These are phyloP conservation scores for Aquilaria sinensis DNA, from an alignment of 345 rosid species.

Conservation along the genomic window DNA sequence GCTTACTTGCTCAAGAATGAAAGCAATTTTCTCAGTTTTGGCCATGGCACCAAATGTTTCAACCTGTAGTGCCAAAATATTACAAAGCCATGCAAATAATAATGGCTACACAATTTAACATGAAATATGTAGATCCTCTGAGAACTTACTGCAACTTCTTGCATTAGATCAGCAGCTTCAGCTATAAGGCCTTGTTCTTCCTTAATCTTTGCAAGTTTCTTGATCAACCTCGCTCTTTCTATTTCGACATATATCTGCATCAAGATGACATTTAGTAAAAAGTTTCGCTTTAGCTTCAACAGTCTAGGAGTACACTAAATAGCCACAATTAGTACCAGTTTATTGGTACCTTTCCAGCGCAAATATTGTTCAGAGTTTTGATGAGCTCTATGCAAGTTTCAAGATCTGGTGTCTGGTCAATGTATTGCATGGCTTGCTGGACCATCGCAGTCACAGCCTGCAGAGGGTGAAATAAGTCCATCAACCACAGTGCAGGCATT, in stretches of 20 bases:
- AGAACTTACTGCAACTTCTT: conserved; percentile 88
- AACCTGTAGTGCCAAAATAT: conserved; percentile 42
- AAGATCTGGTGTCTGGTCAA: conserved; percentile 88
- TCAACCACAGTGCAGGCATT: conserved; percentile 1
- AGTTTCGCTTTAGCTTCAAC: background rate
- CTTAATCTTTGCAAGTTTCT: conserved; percentile 85
- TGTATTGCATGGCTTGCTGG: conserved; percentile 95
- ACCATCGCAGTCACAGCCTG: conserved; percentile 98
- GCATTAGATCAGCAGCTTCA: conserved; percentile 98
- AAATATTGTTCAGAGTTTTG: conserved; percentile 61
- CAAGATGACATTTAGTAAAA: conserved; percentile 1
- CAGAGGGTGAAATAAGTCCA: background rate
- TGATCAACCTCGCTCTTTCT: conserved; percentile 88
- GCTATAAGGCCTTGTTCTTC: conserved; percentile 83
- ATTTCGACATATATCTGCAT: conserved; percentile 90
- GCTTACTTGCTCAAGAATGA: conserved; percentile 87
- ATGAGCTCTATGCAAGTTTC: conserved; percentile 91
- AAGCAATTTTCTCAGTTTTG: conserved; percentile 90
- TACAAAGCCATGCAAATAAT: background rate
- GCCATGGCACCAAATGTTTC: conserved; percentile 99
- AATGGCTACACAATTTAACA: background rate
- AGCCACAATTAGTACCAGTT: conserved; percentile 4
- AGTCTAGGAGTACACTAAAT: background rate
- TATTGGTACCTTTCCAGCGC: conserved; percentile 80
- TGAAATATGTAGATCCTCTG: background rate